Base-by-base conservation (phyloP, 345 rosid species). In the Conringia planisiliqua region DNA sequence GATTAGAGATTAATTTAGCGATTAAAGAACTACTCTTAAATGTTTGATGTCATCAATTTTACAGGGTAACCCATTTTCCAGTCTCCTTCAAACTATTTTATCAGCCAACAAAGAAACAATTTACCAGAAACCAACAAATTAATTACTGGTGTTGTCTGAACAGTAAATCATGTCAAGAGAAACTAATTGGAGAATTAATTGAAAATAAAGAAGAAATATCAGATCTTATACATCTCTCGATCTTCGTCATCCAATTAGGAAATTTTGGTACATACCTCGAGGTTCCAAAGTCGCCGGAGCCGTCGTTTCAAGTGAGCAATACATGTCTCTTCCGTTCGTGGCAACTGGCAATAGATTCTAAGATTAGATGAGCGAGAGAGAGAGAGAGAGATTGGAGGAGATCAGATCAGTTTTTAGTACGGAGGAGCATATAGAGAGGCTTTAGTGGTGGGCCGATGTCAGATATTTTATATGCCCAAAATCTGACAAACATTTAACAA, bases 271-370 rank as follows among this genome's bases (percentile, higher is more conserved):
- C 3, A 33, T 76, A 70, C 80, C 75, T 76, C 44, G 66, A 0
- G 7, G 71, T 12, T 39, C 64, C 26, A 63, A 43, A 22, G 75
- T 76, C 17, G 70, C 65, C 42, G 64, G 50, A 69, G 65, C 65
- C 35, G 79, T 69, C 51, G 70, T 69, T n/a, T 68, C 70, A 35
- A 51, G 46, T 29, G 79, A 75, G 54, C n/a, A 29, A 16, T 50
- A 55, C 79, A 76, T 69, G 17, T 50, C 48, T 52, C 40, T 3
- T 26, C 58, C 32, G 54, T 47, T 47, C n/a, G 7, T 13, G 29
- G 54, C 36, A 2, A 12, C 2, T 22, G 24, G 24, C 24, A 2
- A 22, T 6, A 4, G 68, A 27, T 22, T 29, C 9, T 27, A 12
- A 29, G 42, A 47, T 32, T 20, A 30, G 73, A 17, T 11, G 10